A percentile compares a stretch with the other conserved stretches of the same genome.
These are phyloP conservation scores for Venturia aucupariae DNA, from an alignment of 2,329 filamentous ascomycete genomes.

Conservation along the genomic window DNA sequence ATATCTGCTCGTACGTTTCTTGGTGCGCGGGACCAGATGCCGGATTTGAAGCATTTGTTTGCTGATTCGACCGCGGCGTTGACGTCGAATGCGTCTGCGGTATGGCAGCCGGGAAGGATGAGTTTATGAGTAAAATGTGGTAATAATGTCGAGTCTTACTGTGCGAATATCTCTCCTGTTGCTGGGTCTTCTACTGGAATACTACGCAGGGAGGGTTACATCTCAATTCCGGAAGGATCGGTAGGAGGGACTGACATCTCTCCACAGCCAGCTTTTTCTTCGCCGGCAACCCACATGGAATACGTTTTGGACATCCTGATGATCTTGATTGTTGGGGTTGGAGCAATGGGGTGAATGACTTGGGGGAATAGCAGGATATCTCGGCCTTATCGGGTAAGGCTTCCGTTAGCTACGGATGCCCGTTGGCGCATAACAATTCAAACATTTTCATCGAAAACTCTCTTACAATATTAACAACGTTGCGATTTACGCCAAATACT, in stretches of 20 bases:
- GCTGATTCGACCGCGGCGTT: constrained; percentile 61
- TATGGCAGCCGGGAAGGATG: constrained; percentile 45
- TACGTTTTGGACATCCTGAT: constrained; percentile 17
- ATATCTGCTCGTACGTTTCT: constrained; percentile 58
- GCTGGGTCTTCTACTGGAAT: constrained; percentile 47
- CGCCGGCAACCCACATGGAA: constrained; percentile 35
- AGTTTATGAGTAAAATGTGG: neutral
- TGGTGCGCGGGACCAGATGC: constrained; percentile 56
- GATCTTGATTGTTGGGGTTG: neutral
- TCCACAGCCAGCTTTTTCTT: constrained; percentile 33
- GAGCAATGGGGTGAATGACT: neutral
- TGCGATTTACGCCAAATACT: no score
- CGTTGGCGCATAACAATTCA: no score
- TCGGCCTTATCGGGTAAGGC: neutral
- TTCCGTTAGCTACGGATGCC: neutral
- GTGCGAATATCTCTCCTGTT: constrained; percentile 43
- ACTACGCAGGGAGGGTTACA: constrained; percentile 25
- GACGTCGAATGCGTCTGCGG: constrained; percentile 57
- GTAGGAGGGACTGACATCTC: constrained; percentile 36
- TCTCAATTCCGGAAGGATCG: constrained; percentile 14
- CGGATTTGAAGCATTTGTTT: constrained; percentile 61
- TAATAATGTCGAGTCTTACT: constrained; percentile 27
- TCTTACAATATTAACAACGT: no score
- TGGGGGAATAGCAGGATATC: neutral
- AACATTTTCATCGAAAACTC: no score